Base-by-base conservation (phyloP, 2,329 filamentous ascomycete species). In the Hyphodiscus sp. region DNA sequence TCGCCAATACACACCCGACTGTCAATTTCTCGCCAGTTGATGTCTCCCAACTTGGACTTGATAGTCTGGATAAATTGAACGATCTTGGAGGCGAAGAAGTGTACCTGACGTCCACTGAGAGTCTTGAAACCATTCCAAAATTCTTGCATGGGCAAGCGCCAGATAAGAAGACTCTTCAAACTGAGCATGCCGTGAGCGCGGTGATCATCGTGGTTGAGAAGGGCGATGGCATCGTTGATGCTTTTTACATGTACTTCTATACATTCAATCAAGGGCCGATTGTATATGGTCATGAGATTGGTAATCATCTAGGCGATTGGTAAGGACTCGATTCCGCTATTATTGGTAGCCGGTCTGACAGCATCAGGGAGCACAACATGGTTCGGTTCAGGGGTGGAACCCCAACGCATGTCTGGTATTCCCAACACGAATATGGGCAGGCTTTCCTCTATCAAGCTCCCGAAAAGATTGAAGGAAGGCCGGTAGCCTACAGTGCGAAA, bases 401-500 rank as follows among this genome's bases (percentile, higher is more conserved):
- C 50, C 92, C 92, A 1, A 85, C 87, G 58, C 84, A 85, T 48
- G 81, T 96, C 58, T 96, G 91, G 75, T 86, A 95, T 65, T 95
- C 89, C 59, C 91, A 96, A 67, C 92, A 97, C 67, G 85, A 87
- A 54, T 89, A 87, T 55, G 92, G 92, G 7, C 86, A 91, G 66
- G 90, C 91, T 1, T 96, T 92, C 65, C 84, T 84, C 26, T 97
- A 87, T 75, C 78, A 85, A 15, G 91, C 90, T 0, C 81, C 96
- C 13, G 89, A 96, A 72, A 96, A 96, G 74, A 78, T 82, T 50
- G 83, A 83, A 23, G 81, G 81, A 57, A 69, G 81, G 74, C 85
- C 85, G 1, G 76, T 88, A 20, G 77, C 81, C 44, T 88, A 85
- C 67, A 85, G 82, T 33, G 85, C 85, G 1, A 75, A 75, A 29